Percentiles rank a stretch among this genome's conserved stretches.
Evolutionary conservation across 2,329 filamentous ascomycete species (phyloP).

Genomic region (Didymellaceae sp.): DNA sequence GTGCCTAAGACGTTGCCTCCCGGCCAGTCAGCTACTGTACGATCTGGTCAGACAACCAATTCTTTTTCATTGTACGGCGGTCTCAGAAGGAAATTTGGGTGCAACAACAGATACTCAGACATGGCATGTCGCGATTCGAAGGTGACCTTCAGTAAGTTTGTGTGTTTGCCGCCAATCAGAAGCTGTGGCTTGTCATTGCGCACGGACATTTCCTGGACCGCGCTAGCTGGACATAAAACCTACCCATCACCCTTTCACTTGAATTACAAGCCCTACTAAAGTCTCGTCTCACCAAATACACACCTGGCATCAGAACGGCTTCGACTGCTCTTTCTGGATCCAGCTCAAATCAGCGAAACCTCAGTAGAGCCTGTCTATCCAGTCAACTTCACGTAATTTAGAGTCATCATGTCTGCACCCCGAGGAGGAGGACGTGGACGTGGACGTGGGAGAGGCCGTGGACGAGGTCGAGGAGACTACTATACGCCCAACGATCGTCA

Average conservation of each 20-base stretch:
- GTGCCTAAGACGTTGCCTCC: slow-evolving; percentile 3
- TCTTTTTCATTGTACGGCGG: not conserved
- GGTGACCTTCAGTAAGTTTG: too few species aligned
- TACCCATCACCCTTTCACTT: not conserved
- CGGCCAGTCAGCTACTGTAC: not conserved
- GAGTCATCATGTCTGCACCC: slow-evolving; percentile 19
- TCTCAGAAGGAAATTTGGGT: too few species aligned
- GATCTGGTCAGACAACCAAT: too few species aligned
- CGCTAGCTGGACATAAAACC: slow-evolving; percentile 16
- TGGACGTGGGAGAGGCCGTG: slow-evolving; percentile 27
- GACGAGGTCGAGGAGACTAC: slow-evolving; percentile 28
- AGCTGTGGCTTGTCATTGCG: slow-evolving; percentile 1
- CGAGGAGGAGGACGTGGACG: slow-evolving; percentile 28
- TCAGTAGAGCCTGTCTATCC: not conserved
- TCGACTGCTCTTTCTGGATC: too few species aligned
- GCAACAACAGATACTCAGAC: too few species aligned
- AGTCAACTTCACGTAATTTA: not conserved
- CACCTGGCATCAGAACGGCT: not conserved
- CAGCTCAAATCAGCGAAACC: not conserved
- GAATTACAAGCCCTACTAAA: not conserved
- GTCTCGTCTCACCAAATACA: not conserved
- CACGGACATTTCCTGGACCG: slow-evolving; percentile 5
- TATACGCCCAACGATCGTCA: slow-evolving; percentile 23
- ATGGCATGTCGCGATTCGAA: too few species aligned
- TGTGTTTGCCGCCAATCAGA: slow-evolving; percentile 1